phyloP scores from a whole-genome alignment of 805 yeast genomes.

The Komagataella kurtzmanii region DNA sequence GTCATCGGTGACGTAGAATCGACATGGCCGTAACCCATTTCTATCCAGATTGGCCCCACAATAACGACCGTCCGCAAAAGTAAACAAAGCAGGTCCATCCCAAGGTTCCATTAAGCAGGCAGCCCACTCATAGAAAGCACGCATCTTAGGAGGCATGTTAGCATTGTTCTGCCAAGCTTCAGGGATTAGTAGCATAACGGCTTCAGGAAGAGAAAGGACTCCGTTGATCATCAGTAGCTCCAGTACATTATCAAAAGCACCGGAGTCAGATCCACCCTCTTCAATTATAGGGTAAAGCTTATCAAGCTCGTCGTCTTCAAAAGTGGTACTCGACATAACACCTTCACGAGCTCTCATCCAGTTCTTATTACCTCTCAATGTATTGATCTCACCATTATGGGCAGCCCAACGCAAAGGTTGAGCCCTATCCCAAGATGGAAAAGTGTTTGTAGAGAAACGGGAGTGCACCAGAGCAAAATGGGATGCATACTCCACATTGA shows the following conservation, averaged over 20 bases:
- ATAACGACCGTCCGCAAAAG: slow-evolving; percentile 94
- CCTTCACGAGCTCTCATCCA: slow-evolving; percentile 99
- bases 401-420: slow-evolving; percentile 97
- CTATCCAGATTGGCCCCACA: slow-evolving; percentile 98
- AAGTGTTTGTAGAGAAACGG: slow-evolving; percentile 93
- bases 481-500: slow-evolving; percentile 83
- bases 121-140: slow-evolving; percentile 98
- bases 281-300: slow-evolving; percentile 89
- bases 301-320: slow-evolving; percentile 77
- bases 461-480: slow-evolving; percentile 96
- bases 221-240: slow-evolving; percentile 90
- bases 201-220: slow-evolving; percentile 85
- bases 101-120: slow-evolving; percentile 99
- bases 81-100: slow-evolving; percentile 98
- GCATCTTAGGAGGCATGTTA: slow-evolving; percentile 79
- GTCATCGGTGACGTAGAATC: slow-evolving; percentile 90
- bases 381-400: slow-evolving; percentile 97
- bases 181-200: slow-evolving; percentile 92
- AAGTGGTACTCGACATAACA: slow-evolving; percentile 75
- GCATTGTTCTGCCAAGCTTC: slow-evolving; percentile 94
- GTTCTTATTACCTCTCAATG: slow-evolving; percentile 93
- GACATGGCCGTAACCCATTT: slow-evolving; percentile 96
- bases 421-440: slow-evolving; percentile 99
- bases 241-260: slow-evolving; percentile 91
- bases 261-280: slow-evolving; percentile 98